Base-by-base conservation (phyloP, 495 filamentous ascomycete species). In the Daldinia grandis region DNA sequence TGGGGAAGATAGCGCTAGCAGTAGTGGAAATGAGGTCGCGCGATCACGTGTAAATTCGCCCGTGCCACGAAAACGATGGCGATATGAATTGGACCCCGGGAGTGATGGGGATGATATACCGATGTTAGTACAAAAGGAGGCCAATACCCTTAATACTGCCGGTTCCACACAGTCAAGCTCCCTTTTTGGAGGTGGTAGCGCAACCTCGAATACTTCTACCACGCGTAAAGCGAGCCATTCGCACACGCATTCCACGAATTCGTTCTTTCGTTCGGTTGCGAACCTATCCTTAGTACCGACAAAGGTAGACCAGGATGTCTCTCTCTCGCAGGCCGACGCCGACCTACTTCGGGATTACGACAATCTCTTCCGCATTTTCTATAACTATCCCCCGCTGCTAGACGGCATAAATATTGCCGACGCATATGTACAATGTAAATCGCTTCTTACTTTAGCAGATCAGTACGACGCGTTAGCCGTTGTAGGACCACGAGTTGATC, bases 351-450 rank as follows among this genome's bases (percentile, higher is more conserved):
- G 92, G 51, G 92, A 95, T 78, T 97, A 97, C 78, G 93, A 97
- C 77, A 97, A 97, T 80, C 85, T 97, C 58, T 93, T 97, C 78
- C 90, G 93, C 60, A 87, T 94, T 51, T 96, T 97, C 83, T 97
- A 97, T 82, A 97, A 97, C 77, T 91, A 96, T 76, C 82, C 93
- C 2, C 93, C 94, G 0, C 72, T 85, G 4, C 86, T 98, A 30
- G 93, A 96, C 81, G 85, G 85, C 21, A 86, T 94, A 76, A 94
- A 95, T 76, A 94, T 97, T 65, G 92, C 93, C 67, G 90, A 92
- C 70, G 92, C 93, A 17, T 98, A 98, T 78, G 87, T 93, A 30
- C 92, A 97, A 76, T 97, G 93, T 86, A 95, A 97, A 78, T 88
- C 90, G 9, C 88, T 97, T 6, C 87, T 97, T 35, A 87, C 86